A percentile compares a stretch with the other conserved stretches of the same genome.
Conservation (phyloP, 2,329 filamentous ascomycete genomes). For the Gnomoniopsis sp. region DNA sequence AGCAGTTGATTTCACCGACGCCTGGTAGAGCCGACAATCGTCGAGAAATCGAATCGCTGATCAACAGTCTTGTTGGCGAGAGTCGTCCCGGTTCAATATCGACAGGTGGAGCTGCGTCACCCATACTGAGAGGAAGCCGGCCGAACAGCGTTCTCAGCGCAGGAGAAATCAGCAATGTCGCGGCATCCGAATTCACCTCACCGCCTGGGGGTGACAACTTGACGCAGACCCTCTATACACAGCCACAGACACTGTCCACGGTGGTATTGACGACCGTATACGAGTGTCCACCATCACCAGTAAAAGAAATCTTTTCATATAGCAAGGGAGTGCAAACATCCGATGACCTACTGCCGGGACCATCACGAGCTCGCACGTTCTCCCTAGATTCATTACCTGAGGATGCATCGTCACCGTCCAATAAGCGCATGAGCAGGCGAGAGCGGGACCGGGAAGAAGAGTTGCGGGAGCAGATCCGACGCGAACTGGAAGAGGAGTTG, state of each 20-base stretch:
- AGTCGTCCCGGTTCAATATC: slow-evolving; percentile 68
- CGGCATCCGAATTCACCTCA: slow-evolving; percentile 53
- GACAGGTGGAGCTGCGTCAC: slow-evolving; percentile 61
- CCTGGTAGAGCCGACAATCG: slow-evolving; percentile 67
- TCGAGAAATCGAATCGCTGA: slow-evolving; percentile 79
- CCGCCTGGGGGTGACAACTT: slow-evolving; percentile 38
- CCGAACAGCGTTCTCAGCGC: slow-evolving; percentile 84
- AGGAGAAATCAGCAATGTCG: slow-evolving; percentile 75
- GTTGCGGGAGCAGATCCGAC: slow-evolving; percentile 76
- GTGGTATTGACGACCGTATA: slow-evolving; percentile 72
- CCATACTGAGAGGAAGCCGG: slow-evolving; percentile 67
- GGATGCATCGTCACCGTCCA: slow-evolving; percentile 56
- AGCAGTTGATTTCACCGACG: slow-evolving; percentile 64
- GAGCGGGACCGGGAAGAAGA: slow-evolving; percentile 85
- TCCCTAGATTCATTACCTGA: slow-evolving; percentile 61
- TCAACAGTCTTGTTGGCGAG: slow-evolving; percentile 78
- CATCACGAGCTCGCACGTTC: slow-evolving; percentile 49
- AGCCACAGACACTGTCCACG: slow-evolving; percentile 69
- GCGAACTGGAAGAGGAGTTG: slow-evolving; percentile 91
- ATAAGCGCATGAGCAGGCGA: slow-evolving; percentile 73
- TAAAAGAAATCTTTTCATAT: slow-evolving; percentile 88
- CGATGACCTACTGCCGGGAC: slow-evolving; percentile 62
- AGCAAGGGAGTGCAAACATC: slow-evolving; percentile 95
- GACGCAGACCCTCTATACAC: slow-evolving; percentile 29
- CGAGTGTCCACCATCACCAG: slow-evolving; percentile 72